phyloP scores from a whole-genome alignment of 352 stramenopile species.

The Pythium oligandrum region DNA sequence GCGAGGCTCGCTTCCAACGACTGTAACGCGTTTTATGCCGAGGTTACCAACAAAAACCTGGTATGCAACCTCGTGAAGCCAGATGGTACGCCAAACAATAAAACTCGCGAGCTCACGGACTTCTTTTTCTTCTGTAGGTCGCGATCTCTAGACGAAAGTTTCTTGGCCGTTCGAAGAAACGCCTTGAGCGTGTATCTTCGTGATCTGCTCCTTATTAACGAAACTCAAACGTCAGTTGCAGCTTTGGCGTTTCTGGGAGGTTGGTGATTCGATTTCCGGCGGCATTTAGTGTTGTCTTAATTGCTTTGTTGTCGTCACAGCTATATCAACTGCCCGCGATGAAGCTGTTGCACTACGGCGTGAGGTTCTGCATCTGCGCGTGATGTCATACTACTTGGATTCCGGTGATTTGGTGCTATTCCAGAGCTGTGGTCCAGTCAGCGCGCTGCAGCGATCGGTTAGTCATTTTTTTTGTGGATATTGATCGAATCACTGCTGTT shows the following conservation, averaged over 20 bases:
- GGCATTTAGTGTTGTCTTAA: not conserved
- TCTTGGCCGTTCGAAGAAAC: slow-evolving; percentile 28
- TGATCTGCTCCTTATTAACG: slow-evolving; percentile 37
- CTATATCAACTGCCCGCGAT: slow-evolving; percentile 5
- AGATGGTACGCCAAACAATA: no score
- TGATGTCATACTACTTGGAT: slow-evolving; percentile 45
- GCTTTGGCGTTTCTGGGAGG: slow-evolving; percentile 59
- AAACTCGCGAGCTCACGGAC: not conserved
- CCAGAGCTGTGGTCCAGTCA: slow-evolving; percentile 40
- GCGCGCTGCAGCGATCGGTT: slow-evolving; percentile 42
- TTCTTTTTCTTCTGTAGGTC: slow-evolving; percentile 19
- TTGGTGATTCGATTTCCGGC: slow-evolving; percentile 7
- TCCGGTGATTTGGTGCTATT: slow-evolving; percentile 60
- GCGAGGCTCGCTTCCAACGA: no score
- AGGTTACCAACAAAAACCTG: slow-evolving; percentile 34
- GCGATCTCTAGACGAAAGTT: slow-evolving; percentile 25
- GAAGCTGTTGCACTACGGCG: slow-evolving; percentile 6
- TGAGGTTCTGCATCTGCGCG: slow-evolving; percentile 56
- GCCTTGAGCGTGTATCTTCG: slow-evolving; percentile 48
- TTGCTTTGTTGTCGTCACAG: slow-evolving; percentile 4
- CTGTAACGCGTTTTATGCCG: slow-evolving; percentile 4
- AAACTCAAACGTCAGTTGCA: slow-evolving; percentile 27
- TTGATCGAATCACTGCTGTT: not conserved
- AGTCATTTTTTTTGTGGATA: not conserved
- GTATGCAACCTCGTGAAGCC: slow-evolving; percentile 10